These are phyloP conservation scores for Salix viminalis DNA, from an alignment of 345 rosid species.

Conservation along the genomic window DNA sequence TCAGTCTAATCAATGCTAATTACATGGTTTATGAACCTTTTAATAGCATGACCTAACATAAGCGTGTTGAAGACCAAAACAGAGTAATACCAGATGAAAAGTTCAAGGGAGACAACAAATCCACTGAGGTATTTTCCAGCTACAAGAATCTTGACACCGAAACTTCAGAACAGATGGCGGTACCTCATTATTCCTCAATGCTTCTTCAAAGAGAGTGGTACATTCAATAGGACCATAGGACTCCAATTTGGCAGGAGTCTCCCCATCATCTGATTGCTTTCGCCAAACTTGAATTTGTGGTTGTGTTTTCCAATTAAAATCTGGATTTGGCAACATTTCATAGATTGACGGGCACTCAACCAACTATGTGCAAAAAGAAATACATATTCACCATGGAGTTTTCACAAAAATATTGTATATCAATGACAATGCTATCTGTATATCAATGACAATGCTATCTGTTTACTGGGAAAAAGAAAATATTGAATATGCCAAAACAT, in stretches of 20 bases:
- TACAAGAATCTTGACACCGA: neutral
- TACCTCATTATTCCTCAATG: slow-evolving; percentile 77
- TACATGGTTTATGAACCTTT: neutral
- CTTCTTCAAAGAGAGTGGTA: slow-evolving; percentile 56
- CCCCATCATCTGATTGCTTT: slow-evolving; percentile 40
- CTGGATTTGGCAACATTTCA: slow-evolving; percentile 86
- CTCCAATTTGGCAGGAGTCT: slow-evolving; percentile 44
- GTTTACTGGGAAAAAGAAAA: neutral
- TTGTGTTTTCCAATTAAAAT: slow-evolving; percentile 56
- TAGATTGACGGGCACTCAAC: slow-evolving; percentile 86
- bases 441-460: neutral
- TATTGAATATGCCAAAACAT: neutral
- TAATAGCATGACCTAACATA: neutral
- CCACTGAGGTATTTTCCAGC: neutral
- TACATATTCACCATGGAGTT: neutral
- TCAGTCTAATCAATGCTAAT: neutral
- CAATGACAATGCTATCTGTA: neutral
- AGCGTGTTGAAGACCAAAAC: neutral
- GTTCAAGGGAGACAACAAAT: neutral
- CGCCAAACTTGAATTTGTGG: slow-evolving; percentile 80
- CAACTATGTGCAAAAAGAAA: slow-evolving; percentile 40
- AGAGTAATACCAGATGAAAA: neutral
- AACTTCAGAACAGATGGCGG: neutral
- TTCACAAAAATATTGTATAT: neutral
- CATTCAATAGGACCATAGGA: slow-evolving; percentile 54